Evolutionary conservation across 1,139 yeast genomes (phyloP).

Genomic region (Blastobotrys capitulatus): DNA sequence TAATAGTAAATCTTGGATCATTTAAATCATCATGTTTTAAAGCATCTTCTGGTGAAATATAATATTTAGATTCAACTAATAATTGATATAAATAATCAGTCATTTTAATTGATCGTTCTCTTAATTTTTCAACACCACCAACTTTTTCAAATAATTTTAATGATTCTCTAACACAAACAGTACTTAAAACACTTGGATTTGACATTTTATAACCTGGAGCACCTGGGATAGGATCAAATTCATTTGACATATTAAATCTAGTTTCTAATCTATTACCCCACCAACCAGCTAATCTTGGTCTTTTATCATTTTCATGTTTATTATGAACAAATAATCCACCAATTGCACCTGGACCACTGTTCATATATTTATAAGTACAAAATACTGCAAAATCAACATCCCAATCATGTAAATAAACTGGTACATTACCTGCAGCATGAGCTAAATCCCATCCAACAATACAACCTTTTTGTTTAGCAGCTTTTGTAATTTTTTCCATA

Average conservation of each 20-base stretch:
- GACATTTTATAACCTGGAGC: slow-evolving; percentile 88
- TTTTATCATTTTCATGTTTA: slow-evolving; percentile 34
- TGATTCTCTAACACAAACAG: slow-evolving; percentile 64
- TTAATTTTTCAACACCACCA: slow-evolving; percentile 58
- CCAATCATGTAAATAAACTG: slow-evolving; percentile 76
- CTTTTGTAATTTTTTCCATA: slow-evolving; percentile 57
- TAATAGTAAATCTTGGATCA: slow-evolving; percentile 52
- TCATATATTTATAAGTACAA: slow-evolving; percentile 89
- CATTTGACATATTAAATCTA: slow-evolving; percentile 75
- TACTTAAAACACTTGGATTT: slow-evolving; percentile 85
- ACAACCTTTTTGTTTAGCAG: slow-evolving; percentile 51
- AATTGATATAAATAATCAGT: slow-evolving; percentile 52
- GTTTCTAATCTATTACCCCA: slow-evolving; percentile 79
- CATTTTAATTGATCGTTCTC: slow-evolving; percentile 52
- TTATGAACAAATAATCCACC: slow-evolving; percentile 76
- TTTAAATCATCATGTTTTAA: slow-evolving; percentile 18
- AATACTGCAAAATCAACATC: slow-evolving; percentile 88
- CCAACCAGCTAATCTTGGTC: slow-evolving; percentile 82
- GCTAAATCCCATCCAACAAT: slow-evolving; percentile 94
- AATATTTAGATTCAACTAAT: slow-evolving; percentile 40
- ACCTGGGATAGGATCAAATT: slow-evolving; percentile 71
- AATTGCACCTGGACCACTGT: slow-evolving; percentile 89
- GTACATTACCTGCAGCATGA: slow-evolving; percentile 88
- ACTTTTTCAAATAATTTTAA: slow-evolving; percentile 53
- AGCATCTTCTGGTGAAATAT: slow-evolving; percentile 32